Evolutionary conservation across 495 filamentous ascomycete genomes (phyloP), one percentile per base, ranked within the genome.

Genomic region (Letharia lupina): DNA sequence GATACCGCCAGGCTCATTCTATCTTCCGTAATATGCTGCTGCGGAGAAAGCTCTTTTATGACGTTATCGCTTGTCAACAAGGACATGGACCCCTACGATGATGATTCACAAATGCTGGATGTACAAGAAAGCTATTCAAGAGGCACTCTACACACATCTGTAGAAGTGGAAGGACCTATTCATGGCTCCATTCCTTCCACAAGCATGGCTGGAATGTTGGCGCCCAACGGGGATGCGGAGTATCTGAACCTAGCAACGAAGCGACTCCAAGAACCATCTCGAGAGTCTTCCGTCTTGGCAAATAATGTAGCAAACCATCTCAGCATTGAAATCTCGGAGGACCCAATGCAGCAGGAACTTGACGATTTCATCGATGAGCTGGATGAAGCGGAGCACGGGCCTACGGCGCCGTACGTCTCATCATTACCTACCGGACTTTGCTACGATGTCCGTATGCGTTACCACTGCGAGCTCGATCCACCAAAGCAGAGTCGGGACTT

Each of bases 381-480:
- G 15, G 65, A 58, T 47, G 66, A 54, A 33, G 31, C 54, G 20
- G 66, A 65, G 63, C 62, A 58, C 23, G 60, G 60, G 41, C 63
- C 69, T 58, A 59, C 63, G 28, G 52, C 42, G 23, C 69, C 66
- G n/a, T 68, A 62, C 42, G 37, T 62, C 35, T 67, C 69, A 20
- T 64, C 67, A 56, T 52, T 70, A n/a, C 63, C 90, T 7, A 89
- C 90, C 11, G 87, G 95, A 45, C 82, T 89, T 54, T 94, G 91
- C 69, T 98, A 97, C 74, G 94, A 98, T 77, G 83, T 85, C 35
- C 85, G 92, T 28, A 98, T 98, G 94, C 89, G 91, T 62, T 87
- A 89, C 67, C 94, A 98, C 72, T 87, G 87, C 45, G 95, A 96
- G 70, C 83, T 91, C 8, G 84, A 89, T 76, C 82, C 82, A 72